Base-by-base conservation (phyloP, 345 rosid genomes). In the Murraya koenigii region DNA sequence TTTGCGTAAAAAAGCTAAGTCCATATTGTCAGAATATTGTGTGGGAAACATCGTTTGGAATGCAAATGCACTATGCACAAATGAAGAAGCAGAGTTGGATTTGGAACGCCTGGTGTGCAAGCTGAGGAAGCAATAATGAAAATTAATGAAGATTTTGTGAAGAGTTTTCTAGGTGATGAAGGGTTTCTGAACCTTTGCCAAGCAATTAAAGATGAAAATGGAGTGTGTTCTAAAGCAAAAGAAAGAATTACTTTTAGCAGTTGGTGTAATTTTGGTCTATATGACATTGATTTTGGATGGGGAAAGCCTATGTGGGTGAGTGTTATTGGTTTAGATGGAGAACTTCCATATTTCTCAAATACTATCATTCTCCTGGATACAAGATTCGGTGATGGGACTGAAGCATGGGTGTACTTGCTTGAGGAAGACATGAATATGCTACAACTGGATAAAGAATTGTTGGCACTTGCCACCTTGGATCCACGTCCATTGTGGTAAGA, bases 31-130 rank as follows among this genome's bases (percentile, higher is more conserved):
- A 26, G 79, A 86, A 39, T 73, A 71, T 73, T 66, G 86, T 3
- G 74, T 91, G 0, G 95, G 90, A 23, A 91, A 88, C 69, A 80
- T 89, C 14, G 77, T 87, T 19, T 84, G 83, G 84, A 49, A 49
- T 30, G 62, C 83, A 22, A 70, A 2, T n/a, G 77, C 79, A 36
- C 26, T 66, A n/a, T 77, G 62, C 39, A 32, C 35, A n/a, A 25
- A 52, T 9, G 78, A 71, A 39, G 77, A 63, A 3, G 56, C 22
- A 60, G 77, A 77, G 22, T 39, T 76, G 55, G 55, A 28, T 25
- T 11, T 13, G 49, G 49, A 3, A 44, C 2, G 44, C 63, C 36
- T 79, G 32, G 77, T 69, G 54, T 55, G 55, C 17, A 36, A 15
- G 17, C n/a, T 75, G 17, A 78, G 78, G 60, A 69, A 61, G 66